Percentiles rank a stretch among this genome's conserved stretches.
These are phyloP conservation scores for Vitis hybrid DNA, from an alignment of 177 flowering plant species.

Conservation along the genomic window DNA sequence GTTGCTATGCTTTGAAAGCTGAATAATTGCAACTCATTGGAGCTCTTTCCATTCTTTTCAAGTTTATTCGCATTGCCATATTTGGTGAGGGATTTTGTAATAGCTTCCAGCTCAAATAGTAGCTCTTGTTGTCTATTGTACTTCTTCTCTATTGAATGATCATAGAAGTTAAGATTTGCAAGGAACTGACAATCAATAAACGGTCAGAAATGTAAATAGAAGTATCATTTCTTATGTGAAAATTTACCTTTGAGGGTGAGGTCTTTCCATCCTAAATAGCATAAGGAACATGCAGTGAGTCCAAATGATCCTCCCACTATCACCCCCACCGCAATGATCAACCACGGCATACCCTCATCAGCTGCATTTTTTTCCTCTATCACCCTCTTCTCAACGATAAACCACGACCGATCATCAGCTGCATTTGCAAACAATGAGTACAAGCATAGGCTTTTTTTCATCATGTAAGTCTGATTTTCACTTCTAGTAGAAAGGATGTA, in stretches of 20 bases:
- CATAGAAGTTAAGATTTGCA: background rate
- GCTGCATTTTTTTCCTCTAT: no score
- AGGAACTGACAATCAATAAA: background rate
- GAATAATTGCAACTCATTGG: no score
- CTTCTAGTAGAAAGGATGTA: no score
- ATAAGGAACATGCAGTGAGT: background rate
- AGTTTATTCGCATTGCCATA: no score
- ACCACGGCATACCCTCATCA: background rate
- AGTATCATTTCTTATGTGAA: background rate
- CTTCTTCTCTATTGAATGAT: background rate
- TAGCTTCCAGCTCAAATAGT: no score
- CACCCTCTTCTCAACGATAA: background rate
- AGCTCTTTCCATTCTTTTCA: no score
- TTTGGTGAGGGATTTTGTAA: no score
- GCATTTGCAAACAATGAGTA: background rate
- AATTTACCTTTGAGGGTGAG: background rate
- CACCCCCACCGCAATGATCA: background rate
- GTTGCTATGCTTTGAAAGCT: no score
- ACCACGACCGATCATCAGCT: background rate
- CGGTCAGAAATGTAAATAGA: background rate
- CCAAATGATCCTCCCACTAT: background rate
- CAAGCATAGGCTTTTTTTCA: no score
- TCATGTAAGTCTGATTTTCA: no score
- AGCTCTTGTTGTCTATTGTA: background rate
- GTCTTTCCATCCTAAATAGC: background rate